Evolutionary conservation across 2,329 filamentous ascomycete genomes (phyloP), one percentile per base, ranked within the genome.

Genomic region (Aspergillus luchuensis): DNA sequence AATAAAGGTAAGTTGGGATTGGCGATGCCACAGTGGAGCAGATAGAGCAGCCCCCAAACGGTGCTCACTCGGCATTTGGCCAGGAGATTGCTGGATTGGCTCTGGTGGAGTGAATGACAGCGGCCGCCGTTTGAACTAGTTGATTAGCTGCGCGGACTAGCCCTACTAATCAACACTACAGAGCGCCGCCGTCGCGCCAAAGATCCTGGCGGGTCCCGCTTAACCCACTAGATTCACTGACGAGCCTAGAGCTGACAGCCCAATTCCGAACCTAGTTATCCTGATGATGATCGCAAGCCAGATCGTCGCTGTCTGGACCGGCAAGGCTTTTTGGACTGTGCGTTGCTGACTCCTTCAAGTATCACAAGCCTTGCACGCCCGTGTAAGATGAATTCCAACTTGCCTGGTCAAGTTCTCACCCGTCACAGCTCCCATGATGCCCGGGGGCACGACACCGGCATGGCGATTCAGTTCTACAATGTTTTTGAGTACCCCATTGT

Each of bases 401-500:
- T 36, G 33, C 6, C 33, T 36, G 33, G 33, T 5, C 10, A 36
- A 36, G 5, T 36, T 45, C 15, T 41, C 19, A 15, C 10, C 21
- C 25, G 15, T n/a, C 51, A 21, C 39, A n/a, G 17, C 17, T 8
- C n/a, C 15, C 38, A 45, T 30, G 21, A 55, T 55, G 52, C 52
- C 10, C 15, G 52, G 23, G 5, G 28, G 8, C n/a, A 15, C 23
- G 52, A 21, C 15, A 25, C 25, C 17, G 39, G 21, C 10, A 63
- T 57, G 56, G 30, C 52, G 23, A 30, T 56, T 38, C 30, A 33
- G 13, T 56, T 60, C 21, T 67, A 67, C 53, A 58, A 61, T 62
- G 57, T 65, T 21, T 65, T 66, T 19, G 30, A 39, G n/a, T 57
- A 36, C 30, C 25, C 57, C 13, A 63, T 66, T 15, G 61, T 67